These are phyloP conservation scores for Syzygium jambos DNA, from an alignment of 345 rosid genomes.

Conservation along the genomic window DNA sequence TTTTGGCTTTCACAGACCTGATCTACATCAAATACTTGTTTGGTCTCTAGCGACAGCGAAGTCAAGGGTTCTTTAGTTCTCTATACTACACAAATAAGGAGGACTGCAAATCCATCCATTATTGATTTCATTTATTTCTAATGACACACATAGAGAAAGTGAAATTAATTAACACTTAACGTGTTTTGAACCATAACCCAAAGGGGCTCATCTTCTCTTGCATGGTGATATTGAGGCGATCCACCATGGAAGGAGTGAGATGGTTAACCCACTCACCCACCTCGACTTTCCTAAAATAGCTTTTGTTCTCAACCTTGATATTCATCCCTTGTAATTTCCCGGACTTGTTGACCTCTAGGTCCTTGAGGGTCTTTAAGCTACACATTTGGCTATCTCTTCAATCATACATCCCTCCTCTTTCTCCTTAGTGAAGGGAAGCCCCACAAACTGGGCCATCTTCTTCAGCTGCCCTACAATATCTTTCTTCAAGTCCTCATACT, in stretches of 20 bases:
- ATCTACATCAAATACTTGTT: too few relatives aligned
- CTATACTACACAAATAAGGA: too few relatives aligned
- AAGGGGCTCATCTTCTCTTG: background rate
- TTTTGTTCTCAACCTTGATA: background rate
- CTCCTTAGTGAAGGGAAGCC: too few relatives aligned
- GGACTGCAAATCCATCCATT: too few relatives aligned
- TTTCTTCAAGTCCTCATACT: background rate
- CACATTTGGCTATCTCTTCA: background rate
- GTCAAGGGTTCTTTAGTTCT: too few relatives aligned
- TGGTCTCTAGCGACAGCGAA: too few relatives aligned
- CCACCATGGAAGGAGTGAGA: background rate
- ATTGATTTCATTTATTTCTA: background rate
- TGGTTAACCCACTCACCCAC: background rate
- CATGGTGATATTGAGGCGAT: background rate
- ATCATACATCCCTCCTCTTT: background rate
- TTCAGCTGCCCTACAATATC: background rate
- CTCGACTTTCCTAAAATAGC: background rate
- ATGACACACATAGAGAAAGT: background rate
- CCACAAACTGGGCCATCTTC: background rate
- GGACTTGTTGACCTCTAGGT: background rate
- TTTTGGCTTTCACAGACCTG: too few relatives aligned
- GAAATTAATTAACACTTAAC: background rate
- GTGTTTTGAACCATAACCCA: background rate
- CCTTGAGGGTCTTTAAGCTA: background rate
- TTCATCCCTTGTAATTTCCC: accelerated